These are phyloP conservation scores for Mucor saturninus DNA, from an alignment of 371 early-diverging fungal species.

Conservation along the genomic window DNA sequence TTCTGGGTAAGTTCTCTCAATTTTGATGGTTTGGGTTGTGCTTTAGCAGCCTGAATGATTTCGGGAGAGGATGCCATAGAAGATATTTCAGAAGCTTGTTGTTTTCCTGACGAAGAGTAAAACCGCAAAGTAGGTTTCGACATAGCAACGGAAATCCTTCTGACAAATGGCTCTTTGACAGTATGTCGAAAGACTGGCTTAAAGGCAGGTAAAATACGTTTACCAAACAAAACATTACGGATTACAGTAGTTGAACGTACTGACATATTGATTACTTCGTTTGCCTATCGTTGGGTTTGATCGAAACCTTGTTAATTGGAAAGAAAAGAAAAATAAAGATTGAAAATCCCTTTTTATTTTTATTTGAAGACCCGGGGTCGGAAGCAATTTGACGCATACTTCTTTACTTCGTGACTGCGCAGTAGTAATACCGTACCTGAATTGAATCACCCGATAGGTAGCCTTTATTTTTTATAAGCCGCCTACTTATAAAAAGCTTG, in stretches of 20 bases:
- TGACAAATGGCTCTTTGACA: background rate
- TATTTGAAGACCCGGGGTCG: constrained; percentile 3
- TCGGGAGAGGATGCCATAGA: constrained; percentile 26
- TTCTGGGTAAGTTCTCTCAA: constrained; percentile 33
- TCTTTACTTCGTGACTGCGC: constrained; percentile 2
- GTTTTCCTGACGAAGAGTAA: constrained; percentile 12
- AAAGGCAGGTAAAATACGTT: background rate
- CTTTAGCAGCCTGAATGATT: constrained; percentile 24
- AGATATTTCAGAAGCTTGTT: constrained; percentile 18
- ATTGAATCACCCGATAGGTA: background rate
- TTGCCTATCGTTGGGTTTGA: background rate
- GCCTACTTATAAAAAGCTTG: too few relatives aligned
- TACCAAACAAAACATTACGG: constrained; percentile 8
- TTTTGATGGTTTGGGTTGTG: constrained; percentile 22
- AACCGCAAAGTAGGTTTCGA: constrained; percentile 5
- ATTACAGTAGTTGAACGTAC: constrained; percentile 6
- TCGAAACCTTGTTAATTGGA: background rate
- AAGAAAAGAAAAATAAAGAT: background rate
- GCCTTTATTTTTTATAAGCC: too few relatives aligned
- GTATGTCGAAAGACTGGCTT: background rate
- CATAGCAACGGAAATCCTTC: background rate
- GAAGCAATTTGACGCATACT: constrained; percentile 17
- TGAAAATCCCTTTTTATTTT: background rate
- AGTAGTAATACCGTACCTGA: background rate
- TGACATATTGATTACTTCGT: constrained; percentile 1